Base-by-base conservation (phyloP, 2,329 filamentous ascomycete genomes). In the Nemania sp. region DNA sequence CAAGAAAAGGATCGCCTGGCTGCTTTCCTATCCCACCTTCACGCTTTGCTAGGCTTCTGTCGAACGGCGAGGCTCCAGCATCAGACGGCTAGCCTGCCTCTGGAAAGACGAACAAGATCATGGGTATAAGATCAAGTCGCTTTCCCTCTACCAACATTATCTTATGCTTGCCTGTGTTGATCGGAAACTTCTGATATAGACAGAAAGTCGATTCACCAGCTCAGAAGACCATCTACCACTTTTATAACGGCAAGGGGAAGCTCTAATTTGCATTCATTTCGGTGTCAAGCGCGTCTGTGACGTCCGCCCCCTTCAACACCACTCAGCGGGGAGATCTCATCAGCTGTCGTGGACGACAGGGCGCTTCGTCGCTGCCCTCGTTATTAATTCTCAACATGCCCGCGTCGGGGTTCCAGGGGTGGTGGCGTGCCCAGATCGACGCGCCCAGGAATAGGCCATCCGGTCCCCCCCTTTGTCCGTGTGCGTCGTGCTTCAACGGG, bases 401-500 rank as follows among this genome's bases (percentile, higher is more conserved):
- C 57, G 67, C 63, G 18, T 56, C 65, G 11, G 63, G 64, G 37
- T 56, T 71, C 46, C 61, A 64, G 51, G 62, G 55, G 39, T 71
- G 70, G 70, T 71, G 67, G 68, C 66, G 62, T 32, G 64, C 52
- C 45, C 68, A 72, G 53, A 61, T 68, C 2, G 61, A 59, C 18
- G 66, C 67, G 25, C 62, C 65, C 5, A 65, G 65, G 20, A 60
- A 61, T 20, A 42, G 35, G 3, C 40, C 62, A 21, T 55, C 62
- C 29, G 39, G 64, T 11, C 54, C 65, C 50, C 54, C 69, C 9
- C 68, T 72, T 48, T 72, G 70, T 42, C 67, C 67, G 35, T 72
- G 70, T 39, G 59, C 63, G 17, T 65, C 68, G 20, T 72, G 70
- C 62, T 72, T 69, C 62, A 66, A 69, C 34, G 69, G 68, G 7